These are phyloP conservation scores for Eruca vesicaria DNA, from an alignment of 441 rosid genomes.

Conservation along the genomic window DNA sequence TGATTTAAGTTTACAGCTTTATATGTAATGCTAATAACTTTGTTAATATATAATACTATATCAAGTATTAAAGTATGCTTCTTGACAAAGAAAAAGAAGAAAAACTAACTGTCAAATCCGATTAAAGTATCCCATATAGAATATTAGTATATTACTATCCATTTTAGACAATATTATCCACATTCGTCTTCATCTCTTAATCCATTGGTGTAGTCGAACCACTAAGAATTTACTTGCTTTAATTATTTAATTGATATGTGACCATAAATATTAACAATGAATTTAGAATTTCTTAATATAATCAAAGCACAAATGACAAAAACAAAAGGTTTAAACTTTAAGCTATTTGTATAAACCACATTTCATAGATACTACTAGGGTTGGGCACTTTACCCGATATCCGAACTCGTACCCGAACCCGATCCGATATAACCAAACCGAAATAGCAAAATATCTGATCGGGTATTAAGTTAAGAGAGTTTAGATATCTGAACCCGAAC, in stretches of 20 bases:
- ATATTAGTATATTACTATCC: background rate
- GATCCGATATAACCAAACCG: too few species aligned
- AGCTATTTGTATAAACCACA: conserved; percentile 9
- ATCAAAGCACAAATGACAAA: conserved; percentile 11
- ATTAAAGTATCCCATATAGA: background rate
- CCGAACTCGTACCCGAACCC: too few species aligned
- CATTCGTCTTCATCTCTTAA: background rate
- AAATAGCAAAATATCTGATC: too few species aligned
- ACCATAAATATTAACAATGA: background rate
- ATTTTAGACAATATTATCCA: conserved; percentile 3
- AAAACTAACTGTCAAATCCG: background rate
- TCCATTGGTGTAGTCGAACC: conserved; percentile 12
- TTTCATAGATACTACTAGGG: background rate
- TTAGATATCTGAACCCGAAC: too few species aligned
- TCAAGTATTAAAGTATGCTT: background rate
- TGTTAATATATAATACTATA: background rate
- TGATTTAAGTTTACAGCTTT: background rate
- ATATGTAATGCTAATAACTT: background rate
- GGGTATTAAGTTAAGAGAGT: too few species aligned
- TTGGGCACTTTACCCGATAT: too few species aligned
- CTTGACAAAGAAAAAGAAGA: background rate
- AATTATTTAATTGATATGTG: background rate
- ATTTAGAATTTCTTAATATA: background rate
- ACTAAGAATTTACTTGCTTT: conserved; percentile 17
- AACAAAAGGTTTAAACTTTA: conserved; percentile 1